phyloP scores from a whole-genome alignment of 108 stramenopile species.

The Stephanodiscus triporus region DNA sequence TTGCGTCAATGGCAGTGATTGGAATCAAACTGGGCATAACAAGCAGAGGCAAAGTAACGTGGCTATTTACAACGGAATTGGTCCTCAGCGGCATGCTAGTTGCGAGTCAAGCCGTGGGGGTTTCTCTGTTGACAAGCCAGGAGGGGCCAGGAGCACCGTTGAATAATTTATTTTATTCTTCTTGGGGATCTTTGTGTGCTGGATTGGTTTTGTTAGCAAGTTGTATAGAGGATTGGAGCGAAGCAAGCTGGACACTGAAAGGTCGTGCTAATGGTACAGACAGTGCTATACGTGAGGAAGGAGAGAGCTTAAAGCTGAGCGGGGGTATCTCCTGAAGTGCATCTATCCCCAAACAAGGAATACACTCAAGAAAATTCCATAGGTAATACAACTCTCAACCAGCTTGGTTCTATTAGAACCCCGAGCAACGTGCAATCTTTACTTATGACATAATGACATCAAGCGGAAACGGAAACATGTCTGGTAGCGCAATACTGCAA shows the following conservation, averaged over 20 bases:
- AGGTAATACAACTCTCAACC: too few relatives aligned
- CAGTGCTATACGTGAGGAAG: constrained; percentile 13
- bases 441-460: neutral
- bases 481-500: too few relatives aligned
- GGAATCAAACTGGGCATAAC: constrained; percentile 69
- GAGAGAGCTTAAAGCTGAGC: neutral
- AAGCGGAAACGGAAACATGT: neutral
- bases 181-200: constrained; percentile 61
- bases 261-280: constrained; percentile 4
- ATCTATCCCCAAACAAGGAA: neutral
- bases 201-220: constrained; percentile 45
- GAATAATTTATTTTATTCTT: constrained; percentile 84
- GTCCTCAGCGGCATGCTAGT: constrained; percentile 53
- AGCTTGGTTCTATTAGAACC: neutral
- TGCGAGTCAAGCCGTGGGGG: constrained; percentile 66
- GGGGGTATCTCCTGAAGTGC: too few relatives aligned
- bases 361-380: neutral
- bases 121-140: constrained; percentile 64
- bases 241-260: constrained; percentile 18
- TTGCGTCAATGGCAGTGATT: constrained; percentile 57
- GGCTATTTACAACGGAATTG: constrained; percentile 69
- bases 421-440: neutral
- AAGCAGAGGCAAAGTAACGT: constrained; percentile 32
- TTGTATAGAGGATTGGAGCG: constrained; percentile 51
- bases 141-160: constrained; percentile 71